Base-by-base conservation (phyloP, 2,329 filamentous ascomycete species). In the Catunica adiposa region DNA sequence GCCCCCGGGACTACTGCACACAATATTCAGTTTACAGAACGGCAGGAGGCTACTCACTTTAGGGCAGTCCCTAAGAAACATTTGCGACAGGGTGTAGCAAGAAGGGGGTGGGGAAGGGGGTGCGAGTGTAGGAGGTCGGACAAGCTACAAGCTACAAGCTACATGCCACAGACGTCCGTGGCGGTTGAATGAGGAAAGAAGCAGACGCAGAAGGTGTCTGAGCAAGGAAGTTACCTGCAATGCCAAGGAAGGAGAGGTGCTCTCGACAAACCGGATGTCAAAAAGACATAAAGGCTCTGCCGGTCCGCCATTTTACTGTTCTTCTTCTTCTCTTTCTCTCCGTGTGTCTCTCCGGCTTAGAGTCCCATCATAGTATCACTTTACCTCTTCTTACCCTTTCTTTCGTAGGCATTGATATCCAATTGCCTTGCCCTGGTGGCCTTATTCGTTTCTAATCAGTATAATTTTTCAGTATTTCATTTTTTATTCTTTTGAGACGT, bases 361-460 rank as follows among this genome's bases (percentile, higher is more conserved):
- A 38, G 37, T 44, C 22, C 47, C 54, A 50, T 51, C 22, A 44
- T 37, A 55, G 26, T 11, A 47, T 34, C 15, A 51, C 34, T 54
- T 17, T 29, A 51, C 34, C 51, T 17, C 23, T 37, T 8, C 55
- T 22, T 23, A 17, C 22, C 40, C n/a, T 55, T 58, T 37, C 6
- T 48, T 55, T 55, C 52, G 46, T 55, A 51, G 52, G 46, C 52
- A 26, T 54, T 58, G 22, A 48, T 44, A 54, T n/a, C 15, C 31
- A 53, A 53, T 46, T 20, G 42, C 47, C 52, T 47, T 34, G 56
- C 56, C 56, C 56, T 58, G 56, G 56, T 52, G 56, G 56, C 56
- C 38, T 58, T 56, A 51, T 56, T 58, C 40, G n/a, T 47, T 40
- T 48, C 11, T 54, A 54, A 55, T 42, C 54, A 29, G 26, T 44